These are phyloP conservation scores for Afroboletus lepidellus DNA, from an alignment of 1,284 basidiomycete genomes.

Conservation along the genomic window DNA sequence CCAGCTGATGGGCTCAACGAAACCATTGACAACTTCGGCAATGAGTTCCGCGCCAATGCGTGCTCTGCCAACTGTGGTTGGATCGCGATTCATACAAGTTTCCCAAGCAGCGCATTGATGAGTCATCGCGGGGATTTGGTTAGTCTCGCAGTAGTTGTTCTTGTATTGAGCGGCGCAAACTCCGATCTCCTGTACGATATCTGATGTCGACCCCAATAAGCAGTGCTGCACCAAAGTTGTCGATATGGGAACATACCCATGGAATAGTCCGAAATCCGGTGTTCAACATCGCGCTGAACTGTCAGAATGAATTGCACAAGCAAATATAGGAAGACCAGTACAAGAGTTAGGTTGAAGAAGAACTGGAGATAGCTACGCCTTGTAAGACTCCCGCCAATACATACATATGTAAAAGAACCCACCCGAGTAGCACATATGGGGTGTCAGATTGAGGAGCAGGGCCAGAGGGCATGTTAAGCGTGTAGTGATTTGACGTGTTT, in stretches of 20 bases:
- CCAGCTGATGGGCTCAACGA: slow-evolving; percentile 96
- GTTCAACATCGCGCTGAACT: slow-evolving; percentile 86
- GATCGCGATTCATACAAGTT: slow-evolving; percentile 94
- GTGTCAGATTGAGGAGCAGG: slow-evolving; percentile 54
- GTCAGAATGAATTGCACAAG: slow-evolving; percentile 85
- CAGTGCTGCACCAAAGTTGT: slow-evolving; percentile 11
- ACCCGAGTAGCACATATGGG: slow-evolving; percentile 82
- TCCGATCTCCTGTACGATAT: slow-evolving; percentile 87
- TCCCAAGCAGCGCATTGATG: slow-evolving; percentile 87
- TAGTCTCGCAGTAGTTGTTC: slow-evolving; percentile 79
- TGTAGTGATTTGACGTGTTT: slow-evolving; percentile 75
- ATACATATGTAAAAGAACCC: slow-evolving; percentile 19
- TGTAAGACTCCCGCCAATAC: slow-evolving; percentile 15
- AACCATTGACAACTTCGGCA: slow-evolving; percentile 94
- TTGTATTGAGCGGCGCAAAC: slow-evolving; percentile 79
- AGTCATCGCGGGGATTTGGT: slow-evolving; percentile 81
- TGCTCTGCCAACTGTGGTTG: slow-evolving; percentile 84
- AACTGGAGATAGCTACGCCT: slow-evolving; percentile 83
- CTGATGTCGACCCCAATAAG: slow-evolving; percentile 42
- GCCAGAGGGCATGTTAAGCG: slow-evolving; percentile 70
- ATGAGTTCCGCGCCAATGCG: slow-evolving; percentile 92
- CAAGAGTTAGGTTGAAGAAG: slow-evolving; percentile 89
- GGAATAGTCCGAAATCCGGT: slow-evolving; percentile 86
- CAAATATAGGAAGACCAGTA: slow-evolving; percentile 83
- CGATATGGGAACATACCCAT: slow-evolving; percentile 58